Evolutionary conservation across 495 filamentous ascomycete species (phyloP), one percentile per base, ranked within the genome.

Genomic region (Penicillium coprophilum): DNA sequence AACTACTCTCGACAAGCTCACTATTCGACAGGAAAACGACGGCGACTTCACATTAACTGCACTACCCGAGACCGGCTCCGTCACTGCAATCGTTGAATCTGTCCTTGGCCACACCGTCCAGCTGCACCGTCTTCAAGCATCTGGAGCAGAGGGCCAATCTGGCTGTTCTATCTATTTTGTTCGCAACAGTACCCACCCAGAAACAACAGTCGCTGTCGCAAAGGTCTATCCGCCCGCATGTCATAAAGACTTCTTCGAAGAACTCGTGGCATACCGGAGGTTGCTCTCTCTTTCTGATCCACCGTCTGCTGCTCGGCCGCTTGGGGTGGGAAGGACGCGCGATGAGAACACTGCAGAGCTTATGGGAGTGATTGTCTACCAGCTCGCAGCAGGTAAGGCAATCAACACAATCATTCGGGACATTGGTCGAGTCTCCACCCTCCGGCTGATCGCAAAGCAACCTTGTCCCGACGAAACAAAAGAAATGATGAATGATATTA

Each of bases 341-440:
- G 23, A 46, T 46, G 43, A 46, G 1, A 46, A 27, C 43, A 46
- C 21, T 7, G 43, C 21, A 46, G 43, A 46, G 20, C 43, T 7
- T 24, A 46, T 46, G 23, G 43, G 43, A 17, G 43, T 46, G 43
- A 46, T 46, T 46, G 43, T 46, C 23, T 46, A 46, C 23, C 43
- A 46, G 13, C 43, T 46, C 23, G 43, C 43, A 27, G 23, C 21
- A 10, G 43, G 43, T 27, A 28, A 27, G 8, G 43, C 43, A 46
- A 46, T 46, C 43, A 46, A 46, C 23, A 46, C 43, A 46, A 46
- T 46, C 2, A 46, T 46, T 15, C 43, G 43, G 27, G 43, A 46
- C 8, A 46, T 46, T 17, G 43, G 43, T 17, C 43, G 43, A 6
- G 15, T 46, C 23, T 46, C 43, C 23, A 46, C 43, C 9, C 43